phyloP scores from a whole-genome alignment of 1,139 yeast species.

The Lodderomyces elongisporus region DNA sequence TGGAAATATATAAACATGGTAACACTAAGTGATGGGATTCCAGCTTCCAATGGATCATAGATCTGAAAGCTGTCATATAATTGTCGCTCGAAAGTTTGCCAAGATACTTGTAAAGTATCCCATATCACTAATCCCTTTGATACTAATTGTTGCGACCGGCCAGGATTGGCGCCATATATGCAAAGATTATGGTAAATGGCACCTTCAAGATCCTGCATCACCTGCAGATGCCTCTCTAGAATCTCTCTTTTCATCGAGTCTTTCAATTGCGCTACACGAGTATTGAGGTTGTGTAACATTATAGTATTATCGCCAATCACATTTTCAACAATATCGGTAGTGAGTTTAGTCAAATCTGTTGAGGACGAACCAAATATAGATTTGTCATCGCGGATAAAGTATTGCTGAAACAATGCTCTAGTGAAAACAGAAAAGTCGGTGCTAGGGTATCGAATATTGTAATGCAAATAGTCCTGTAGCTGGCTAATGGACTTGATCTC shows the following conservation, averaged over 20 bases:
- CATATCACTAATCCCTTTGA: conserved; percentile 55
- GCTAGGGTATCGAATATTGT: conserved; percentile 25
- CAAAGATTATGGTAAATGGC: conserved; percentile 54
- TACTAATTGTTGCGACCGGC: conserved; percentile 73
- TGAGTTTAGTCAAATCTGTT: conserved; percentile 14
- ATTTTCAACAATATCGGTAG: conserved; percentile 21
- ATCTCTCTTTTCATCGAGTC: conserved; percentile 12
- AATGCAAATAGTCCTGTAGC: conserved; percentile 31
- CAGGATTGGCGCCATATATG: conserved; percentile 64
- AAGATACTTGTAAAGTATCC: conserved; percentile 75
- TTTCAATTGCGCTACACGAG: conserved; percentile 19
- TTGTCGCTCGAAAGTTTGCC: conserved; percentile 50
- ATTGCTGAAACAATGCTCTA: conserved; percentile 59
- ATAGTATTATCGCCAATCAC: conserved; percentile 23
- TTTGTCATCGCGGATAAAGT: conserved; percentile 56
- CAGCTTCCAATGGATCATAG: conserved; percentile 25
- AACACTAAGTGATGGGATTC: conserved; percentile 44
- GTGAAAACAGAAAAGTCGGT: conserved; percentile 45
- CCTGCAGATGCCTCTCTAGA: conserved; percentile 3
- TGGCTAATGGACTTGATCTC: conserved; percentile 26
- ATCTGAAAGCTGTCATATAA: conserved; percentile 26
- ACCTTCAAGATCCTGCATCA: conserved; percentile 31
- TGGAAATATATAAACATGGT: conserved; percentile 64
- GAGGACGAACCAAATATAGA: conserved; percentile 36
- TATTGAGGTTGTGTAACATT: conserved; percentile 19